Percentiles rank a stretch among this genome's conserved stretches.
Evolutionary conservation across 441 rosid species (phyloP).

Genomic region (Biscutella laevigata): DNA sequence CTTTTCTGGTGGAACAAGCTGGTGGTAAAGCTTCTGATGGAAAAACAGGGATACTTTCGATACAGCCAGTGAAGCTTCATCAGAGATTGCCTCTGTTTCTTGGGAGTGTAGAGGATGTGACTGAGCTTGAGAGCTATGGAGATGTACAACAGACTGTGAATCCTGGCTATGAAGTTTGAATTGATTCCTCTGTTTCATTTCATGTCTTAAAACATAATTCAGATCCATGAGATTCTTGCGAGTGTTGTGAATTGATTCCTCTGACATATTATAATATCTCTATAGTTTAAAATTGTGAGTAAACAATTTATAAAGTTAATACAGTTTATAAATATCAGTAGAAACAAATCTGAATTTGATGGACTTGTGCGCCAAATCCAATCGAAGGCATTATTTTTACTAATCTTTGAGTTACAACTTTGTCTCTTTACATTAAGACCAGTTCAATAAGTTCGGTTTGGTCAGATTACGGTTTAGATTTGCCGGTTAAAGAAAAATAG

Average conservation of each 20-base stretch:
- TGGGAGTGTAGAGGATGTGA: slow-evolving; percentile 70
- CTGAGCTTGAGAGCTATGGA: slow-evolving; percentile 71
- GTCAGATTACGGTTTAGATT: not conserved
- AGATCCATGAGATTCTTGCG: no score
- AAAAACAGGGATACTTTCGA: slow-evolving; percentile 56
- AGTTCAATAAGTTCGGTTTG: not conserved
- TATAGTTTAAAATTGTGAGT: no score
- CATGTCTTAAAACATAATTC: no score
- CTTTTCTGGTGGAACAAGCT: slow-evolving; percentile 79
- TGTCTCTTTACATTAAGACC: no score
- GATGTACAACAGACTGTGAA: slow-evolving; percentile 85
- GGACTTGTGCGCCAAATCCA: no score
- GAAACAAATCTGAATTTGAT: no score
- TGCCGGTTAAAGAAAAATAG: not conserved
- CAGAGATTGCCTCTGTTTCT: slow-evolving; percentile 84
- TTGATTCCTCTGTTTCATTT: not conserved
- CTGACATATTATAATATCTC: no score
- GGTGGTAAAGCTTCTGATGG: slow-evolving; percentile 91
- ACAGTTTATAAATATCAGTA: no score
- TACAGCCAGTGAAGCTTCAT: slow-evolving; percentile 79
- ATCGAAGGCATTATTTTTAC: no score
- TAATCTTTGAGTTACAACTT: no score
- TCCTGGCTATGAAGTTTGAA: slow-evolving; percentile 93
- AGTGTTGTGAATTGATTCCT: no score
- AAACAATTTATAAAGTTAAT: no score